Conservation (phyloP, 108 stramenopile genomes). For the Fragilaria crotonensis region DNA sequence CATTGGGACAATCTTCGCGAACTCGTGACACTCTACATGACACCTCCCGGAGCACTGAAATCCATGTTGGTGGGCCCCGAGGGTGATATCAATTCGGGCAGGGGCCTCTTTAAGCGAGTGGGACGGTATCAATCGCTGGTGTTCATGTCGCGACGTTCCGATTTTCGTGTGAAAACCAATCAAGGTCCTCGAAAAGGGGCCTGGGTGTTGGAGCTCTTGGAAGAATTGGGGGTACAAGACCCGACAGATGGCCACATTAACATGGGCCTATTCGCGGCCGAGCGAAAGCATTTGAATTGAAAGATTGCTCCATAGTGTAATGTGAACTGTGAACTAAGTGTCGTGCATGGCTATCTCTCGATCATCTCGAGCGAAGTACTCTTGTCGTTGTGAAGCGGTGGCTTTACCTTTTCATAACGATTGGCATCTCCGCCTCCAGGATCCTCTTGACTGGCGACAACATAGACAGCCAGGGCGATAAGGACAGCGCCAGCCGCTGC, state of each 20-base stretch:
- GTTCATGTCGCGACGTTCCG: slow-evolving; percentile 76
- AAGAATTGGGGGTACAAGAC: slow-evolving; percentile 62
- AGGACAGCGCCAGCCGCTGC: slow-evolving; percentile 56
- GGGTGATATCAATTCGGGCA: slow-evolving; percentile 70
- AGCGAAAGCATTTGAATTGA: slow-evolving; percentile 1
- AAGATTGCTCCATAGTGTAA: neutral
- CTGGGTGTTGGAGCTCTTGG: slow-evolving; percentile 68
- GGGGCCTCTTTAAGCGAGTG: slow-evolving; percentile 71
- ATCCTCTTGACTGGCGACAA: slow-evolving; percentile 24
- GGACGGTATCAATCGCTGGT: slow-evolving; percentile 71
- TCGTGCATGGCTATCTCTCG: neutral
- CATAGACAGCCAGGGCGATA: slow-evolving; percentile 56
- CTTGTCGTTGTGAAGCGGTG: neutral
- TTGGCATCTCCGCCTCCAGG: neutral
- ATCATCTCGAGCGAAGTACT: neutral
- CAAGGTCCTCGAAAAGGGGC: slow-evolving; percentile 55
- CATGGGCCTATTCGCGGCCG: slow-evolving; percentile 37
- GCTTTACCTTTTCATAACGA: neutral
- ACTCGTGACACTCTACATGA: slow-evolving; percentile 78
- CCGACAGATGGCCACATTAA: slow-evolving; percentile 64
- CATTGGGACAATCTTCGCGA: slow-evolving; percentile 79
- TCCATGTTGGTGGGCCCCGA: slow-evolving; percentile 76
- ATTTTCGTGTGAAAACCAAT: slow-evolving; percentile 66
- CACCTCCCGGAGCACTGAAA: slow-evolving; percentile 77
- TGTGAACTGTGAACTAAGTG: neutral